These are phyloP conservation scores for Pythium brassicae DNA, from an alignment of 352 stramenopile genomes.

Conservation along the genomic window DNA sequence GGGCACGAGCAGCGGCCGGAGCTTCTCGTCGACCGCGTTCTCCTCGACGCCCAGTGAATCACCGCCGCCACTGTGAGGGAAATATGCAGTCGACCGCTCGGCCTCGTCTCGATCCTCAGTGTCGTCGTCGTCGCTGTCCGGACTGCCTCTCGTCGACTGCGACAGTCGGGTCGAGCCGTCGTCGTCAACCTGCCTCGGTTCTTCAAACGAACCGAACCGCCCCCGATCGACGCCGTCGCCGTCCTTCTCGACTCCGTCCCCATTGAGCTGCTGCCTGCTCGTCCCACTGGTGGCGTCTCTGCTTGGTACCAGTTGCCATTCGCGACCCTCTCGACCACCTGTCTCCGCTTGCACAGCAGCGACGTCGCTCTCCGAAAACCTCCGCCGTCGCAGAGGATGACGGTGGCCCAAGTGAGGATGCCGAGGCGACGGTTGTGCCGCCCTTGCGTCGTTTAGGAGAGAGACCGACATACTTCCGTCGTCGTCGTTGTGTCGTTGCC, in stretches of 20 bases:
- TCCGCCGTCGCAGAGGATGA: neutral
- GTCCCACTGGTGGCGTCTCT: too few species aligned
- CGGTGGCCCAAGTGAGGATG: neutral
- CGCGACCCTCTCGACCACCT: neutral
- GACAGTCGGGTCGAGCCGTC: neutral
- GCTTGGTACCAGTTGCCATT: neutral
- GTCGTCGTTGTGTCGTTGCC: neutral
- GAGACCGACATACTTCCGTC: neutral
- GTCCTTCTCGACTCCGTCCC: conserved; percentile 6
- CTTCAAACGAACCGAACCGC: conserved; percentile 5
- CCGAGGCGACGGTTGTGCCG: neutral
- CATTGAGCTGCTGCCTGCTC: neutral
- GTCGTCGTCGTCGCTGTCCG: conserved; percentile 19
- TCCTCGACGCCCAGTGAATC: conserved; percentile 22
- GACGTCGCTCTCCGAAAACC: conserved; percentile 13
- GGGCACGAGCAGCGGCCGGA: conserved; percentile 57
- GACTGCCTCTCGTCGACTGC: conserved; percentile 8
- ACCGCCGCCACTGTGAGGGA: conserved; percentile 9
- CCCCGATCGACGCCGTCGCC: neutral
- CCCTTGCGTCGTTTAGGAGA: neutral
- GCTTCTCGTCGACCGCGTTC: conserved; percentile 51
- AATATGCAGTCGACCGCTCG: conserved; percentile 8
- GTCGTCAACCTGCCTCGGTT: neutral
- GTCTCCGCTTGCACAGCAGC: neutral
- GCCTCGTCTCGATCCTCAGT: conserved; percentile 4